Evolutionary conservation across 2,329 filamentous ascomycete species (phyloP), one percentile per base, ranked within the genome.

Genomic region (Tolypocladium guangdongense): DNA sequence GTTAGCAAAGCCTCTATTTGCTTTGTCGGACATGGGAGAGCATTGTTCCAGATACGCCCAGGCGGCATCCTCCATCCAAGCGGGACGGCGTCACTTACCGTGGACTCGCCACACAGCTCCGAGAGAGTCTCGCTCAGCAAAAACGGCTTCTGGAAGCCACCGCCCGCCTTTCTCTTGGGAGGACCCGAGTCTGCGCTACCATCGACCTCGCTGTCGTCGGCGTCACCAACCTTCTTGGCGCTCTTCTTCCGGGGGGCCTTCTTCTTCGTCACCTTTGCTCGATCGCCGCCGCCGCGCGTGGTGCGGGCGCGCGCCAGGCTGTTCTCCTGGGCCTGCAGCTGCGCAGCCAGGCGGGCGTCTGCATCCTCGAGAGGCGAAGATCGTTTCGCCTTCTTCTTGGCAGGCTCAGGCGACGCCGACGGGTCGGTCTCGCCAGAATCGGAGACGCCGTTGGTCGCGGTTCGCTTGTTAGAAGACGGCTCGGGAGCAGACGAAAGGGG

Each of bases 281-380:
- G 74, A 66, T 83, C 81, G 58, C 82, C 81, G 12, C 85, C 88
- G 7, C 89, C 88, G 46, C 92, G 81, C 3, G 91, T 96, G 20
- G 88, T 80, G 52, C 89, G 78, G 49, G 82, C 83, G 45, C 82
- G 76, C 3, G 73, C 75, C 50, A 80, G 72, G 55, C 82, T 78
- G 69, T 97, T 95, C 72, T 96, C 90, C 68, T 97, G 88, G 0
- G 90, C 92, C 70, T 99, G 93, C 37, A 99, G 77, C 67, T 87
- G 83, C 18, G 90, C 90, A 1, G 93, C 93, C 57, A 92, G 82
- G 46, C 87, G 83, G 36, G 92, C 93, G 69, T 99, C 93, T 35
- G 88, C 86, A 58, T 95, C 89, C 59, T 82, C 78, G 10, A 72
- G 73, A 38, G 75, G 71, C 16, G 73, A 74, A 32, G 82, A 78